phyloP scores from a whole-genome alignment of 2,329 filamentous ascomycete genomes.

The Hypoxylon sp. region DNA sequence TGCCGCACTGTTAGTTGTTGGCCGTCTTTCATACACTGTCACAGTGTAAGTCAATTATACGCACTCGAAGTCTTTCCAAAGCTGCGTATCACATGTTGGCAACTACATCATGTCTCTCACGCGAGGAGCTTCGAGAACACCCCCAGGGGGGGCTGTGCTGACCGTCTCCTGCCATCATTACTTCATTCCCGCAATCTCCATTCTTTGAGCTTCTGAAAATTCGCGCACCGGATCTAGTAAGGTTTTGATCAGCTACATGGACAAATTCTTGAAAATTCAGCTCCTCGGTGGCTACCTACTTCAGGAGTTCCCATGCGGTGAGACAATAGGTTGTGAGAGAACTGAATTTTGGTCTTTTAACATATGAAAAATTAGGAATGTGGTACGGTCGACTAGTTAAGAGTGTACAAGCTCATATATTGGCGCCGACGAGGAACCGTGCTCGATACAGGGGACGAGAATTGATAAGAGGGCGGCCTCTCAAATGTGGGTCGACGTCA shows the following conservation, averaged over 20 bases:
- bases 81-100: constrained; percentile 37
- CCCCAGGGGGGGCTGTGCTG: constrained; percentile 31
- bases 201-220: constrained; percentile 35
- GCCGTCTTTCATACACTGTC: constrained; percentile 24
- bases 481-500: constrained; percentile 32
- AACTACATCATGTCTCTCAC: constrained; percentile 16
- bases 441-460: constrained; percentile 6
- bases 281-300: constrained; percentile 13
- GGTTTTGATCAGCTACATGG: constrained; percentile 24
- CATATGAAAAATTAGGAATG: constrained; percentile 19
- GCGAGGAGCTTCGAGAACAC: constrained; percentile 9
- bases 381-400: constrained; percentile 21
- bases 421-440: constrained; percentile 12
- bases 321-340: constrained; percentile 20
- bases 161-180: constrained; percentile 3
- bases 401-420: constrained; percentile 13
- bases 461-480: constrained; percentile 29
- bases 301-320: constrained; percentile 10
- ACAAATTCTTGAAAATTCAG: constrained; percentile 10
- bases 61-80: constrained; percentile 36
- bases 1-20: constrained; percentile 50
- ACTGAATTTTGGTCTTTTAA: constrained; percentile 17
- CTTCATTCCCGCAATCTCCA: constrained; percentile 4
- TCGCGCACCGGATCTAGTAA: constrained; percentile 46
- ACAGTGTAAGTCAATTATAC: constrained; percentile 46